These are phyloP conservation scores for Phytophthora meadii DNA, from an alignment of 352 stramenopile genomes.

Conservation along the genomic window DNA sequence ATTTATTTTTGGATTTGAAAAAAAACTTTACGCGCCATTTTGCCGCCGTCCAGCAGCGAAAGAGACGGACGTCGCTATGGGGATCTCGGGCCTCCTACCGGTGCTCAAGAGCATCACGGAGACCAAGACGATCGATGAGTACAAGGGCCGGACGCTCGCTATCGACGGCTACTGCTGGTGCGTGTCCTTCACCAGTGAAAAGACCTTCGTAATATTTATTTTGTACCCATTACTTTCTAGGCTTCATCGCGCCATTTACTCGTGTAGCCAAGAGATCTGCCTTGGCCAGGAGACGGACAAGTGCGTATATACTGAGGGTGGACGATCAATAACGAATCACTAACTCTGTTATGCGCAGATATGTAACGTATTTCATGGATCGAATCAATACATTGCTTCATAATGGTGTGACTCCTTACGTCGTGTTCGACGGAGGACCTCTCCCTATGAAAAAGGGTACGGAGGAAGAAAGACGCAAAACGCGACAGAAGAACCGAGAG, in stretches of 20 bases:
- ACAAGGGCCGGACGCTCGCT: slow-evolving; percentile 69
- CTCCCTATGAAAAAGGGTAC: slow-evolving; percentile 84
- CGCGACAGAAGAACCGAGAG: slow-evolving; percentile 74
- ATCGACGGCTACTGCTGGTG: slow-evolving; percentile 89
- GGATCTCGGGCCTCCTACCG: slow-evolving; percentile 63
- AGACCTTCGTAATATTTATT: neutral
- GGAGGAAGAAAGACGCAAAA: slow-evolving; percentile 71
- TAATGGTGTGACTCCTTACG: slow-evolving; percentile 72
- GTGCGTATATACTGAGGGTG: slow-evolving; percentile 24
- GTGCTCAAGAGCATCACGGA: slow-evolving; percentile 84
- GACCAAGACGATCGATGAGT: slow-evolving; percentile 58
- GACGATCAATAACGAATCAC: no score
- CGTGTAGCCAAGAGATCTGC: slow-evolving; percentile 77
- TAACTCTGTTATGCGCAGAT: slow-evolving; percentile 48
- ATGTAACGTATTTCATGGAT: slow-evolving; percentile 82
- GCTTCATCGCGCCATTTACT: slow-evolving; percentile 83
- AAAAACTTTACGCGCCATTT: slow-evolving; percentile 46
- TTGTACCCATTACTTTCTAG: slow-evolving; percentile 32
- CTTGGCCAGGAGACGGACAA: slow-evolving; percentile 75
- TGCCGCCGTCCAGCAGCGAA: slow-evolving; percentile 37
- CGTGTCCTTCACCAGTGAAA: neutral
- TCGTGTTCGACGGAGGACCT: slow-evolving; percentile 79
- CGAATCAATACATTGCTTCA: slow-evolving; percentile 56
- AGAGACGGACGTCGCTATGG: slow-evolving; percentile 37
- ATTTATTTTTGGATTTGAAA: slow-evolving; percentile 19